Conservation (phyloP, 805 yeast genomes). For the Candida hungchunana region DNA sequence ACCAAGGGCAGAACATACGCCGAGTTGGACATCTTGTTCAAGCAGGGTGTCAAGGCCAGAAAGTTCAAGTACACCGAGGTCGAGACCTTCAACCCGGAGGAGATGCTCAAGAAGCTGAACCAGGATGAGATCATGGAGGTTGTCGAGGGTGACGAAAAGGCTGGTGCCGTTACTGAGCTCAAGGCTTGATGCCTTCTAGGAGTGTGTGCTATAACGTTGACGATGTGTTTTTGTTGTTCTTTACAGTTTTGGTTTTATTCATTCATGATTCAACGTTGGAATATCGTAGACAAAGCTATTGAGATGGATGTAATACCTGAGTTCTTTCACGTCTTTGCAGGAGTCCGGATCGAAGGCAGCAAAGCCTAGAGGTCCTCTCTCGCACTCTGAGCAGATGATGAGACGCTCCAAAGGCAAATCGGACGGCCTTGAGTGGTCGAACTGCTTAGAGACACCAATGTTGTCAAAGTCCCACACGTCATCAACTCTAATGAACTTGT, state of each 20-base stretch:
- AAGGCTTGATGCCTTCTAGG: too few relatives aligned
- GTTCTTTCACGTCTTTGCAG: slow-evolving; percentile 33
- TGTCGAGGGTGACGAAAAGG: slow-evolving; percentile 10
- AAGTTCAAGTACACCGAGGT: slow-evolving; percentile 26
- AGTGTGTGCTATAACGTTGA: background rate
- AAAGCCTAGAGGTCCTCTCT: slow-evolving; percentile 72
- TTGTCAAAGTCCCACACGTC: slow-evolving; percentile 82
- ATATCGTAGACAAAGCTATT: slow-evolving; percentile 40
- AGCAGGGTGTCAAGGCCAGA: slow-evolving; percentile 28
- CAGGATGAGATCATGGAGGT: slow-evolving; percentile 17
- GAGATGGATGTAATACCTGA: slow-evolving; percentile 42
- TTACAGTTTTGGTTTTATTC: background rate
- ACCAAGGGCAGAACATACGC: slow-evolving; percentile 51
- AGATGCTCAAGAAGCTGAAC: slow-evolving; percentile 17
- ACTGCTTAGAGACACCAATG: slow-evolving; percentile 58
- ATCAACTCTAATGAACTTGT: slow-evolving; percentile 38
- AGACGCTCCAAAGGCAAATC: slow-evolving; percentile 42
- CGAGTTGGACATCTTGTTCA: slow-evolving; percentile 51
- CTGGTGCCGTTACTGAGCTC: too few relatives aligned
- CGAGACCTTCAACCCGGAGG: slow-evolving; percentile 20
- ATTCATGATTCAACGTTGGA: background rate
- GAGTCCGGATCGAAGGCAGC: slow-evolving; percentile 37
- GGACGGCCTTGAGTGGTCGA: slow-evolving; percentile 15
- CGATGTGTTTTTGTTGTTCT: background rate
- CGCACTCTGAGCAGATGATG: slow-evolving; percentile 72